Percentiles rank a stretch among this genome's conserved stretches.
Conservation (phyloP, 495 filamentous ascomycete genomes). For the Penicillium verhagenii region DNA sequence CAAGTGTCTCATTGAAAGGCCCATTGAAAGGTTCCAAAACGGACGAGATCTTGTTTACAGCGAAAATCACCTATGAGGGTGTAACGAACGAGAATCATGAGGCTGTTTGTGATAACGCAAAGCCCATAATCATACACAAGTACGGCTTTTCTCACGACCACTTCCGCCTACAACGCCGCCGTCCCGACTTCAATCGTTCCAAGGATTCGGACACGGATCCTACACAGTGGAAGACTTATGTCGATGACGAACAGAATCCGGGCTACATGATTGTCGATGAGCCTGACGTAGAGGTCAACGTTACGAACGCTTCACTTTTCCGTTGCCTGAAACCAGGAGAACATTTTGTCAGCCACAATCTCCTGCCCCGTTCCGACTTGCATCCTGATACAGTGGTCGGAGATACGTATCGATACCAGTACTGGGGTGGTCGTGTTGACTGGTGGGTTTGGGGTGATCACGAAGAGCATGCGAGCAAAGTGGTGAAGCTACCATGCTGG, state of each 20-base stretch:
- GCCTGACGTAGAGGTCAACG: slow-evolving; percentile 3
- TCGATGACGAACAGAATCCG: not conserved
- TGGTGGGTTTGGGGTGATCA: slow-evolving; percentile 13
- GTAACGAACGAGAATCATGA: not conserved
- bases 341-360: not conserved
- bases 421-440: slow-evolving; percentile 9
- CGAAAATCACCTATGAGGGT: slow-evolving; percentile 4
- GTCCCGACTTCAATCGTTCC: not conserved
- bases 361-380: not conserved
- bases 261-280: slow-evolving; percentile 2
- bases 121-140: not conserved
- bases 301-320: slow-evolving; percentile 1
- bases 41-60: not conserved
- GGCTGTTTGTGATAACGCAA: not conserved
- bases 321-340: slow-evolving; percentile 4
- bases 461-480: slow-evolving; percentile 9
- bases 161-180: not conserved
- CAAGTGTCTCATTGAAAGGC: slow-evolving; percentile 1
- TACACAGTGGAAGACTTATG: slow-evolving; percentile 4
- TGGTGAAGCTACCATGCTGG: slow-evolving; percentile 13
- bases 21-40: slow-evolving; percentile 4
- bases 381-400: slow-evolving; percentile 8
- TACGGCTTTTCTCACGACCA: not conserved
- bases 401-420: slow-evolving; percentile 11
- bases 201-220: not conserved